phyloP scores from a whole-genome alignment of 2,329 filamentous ascomycete genomes.

The Mycogone perniciosa region DNA sequence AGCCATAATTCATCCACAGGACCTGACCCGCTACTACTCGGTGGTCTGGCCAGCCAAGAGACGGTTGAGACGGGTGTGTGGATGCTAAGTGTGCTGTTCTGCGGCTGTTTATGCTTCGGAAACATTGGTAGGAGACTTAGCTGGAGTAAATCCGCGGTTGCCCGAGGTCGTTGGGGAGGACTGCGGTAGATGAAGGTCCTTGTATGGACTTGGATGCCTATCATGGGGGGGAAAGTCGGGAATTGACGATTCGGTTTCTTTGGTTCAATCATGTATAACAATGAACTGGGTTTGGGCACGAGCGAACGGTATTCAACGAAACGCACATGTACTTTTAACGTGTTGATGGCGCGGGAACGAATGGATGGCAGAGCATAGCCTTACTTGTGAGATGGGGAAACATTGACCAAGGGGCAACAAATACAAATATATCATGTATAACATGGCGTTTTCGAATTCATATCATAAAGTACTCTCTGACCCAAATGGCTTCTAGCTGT shows the following conservation, averaged over 20 bases:
- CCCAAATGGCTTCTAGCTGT: too few species aligned
- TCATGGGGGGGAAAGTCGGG: not conserved
- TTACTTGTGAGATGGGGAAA: too few species aligned
- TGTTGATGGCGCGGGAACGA: not conserved
- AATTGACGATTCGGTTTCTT: not conserved
- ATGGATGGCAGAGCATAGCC: not conserved
- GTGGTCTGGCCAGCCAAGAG: conserved; percentile 54
- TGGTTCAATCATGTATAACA: not conserved
- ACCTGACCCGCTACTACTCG: conserved; percentile 27
- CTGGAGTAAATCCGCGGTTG: conserved; percentile 38
- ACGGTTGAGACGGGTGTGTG: conserved; percentile 71
- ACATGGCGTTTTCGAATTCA: too few species aligned
- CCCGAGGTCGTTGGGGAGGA: conserved; percentile 42
- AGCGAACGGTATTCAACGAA: not conserved
- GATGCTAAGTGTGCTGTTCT: conserved; percentile 91
- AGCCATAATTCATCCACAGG: conserved; percentile 19
- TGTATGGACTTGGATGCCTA: not conserved
- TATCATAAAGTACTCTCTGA: too few species aligned
- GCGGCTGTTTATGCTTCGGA: conserved; percentile 91
- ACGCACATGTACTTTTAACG: too few species aligned
- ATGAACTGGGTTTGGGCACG: too few species aligned
- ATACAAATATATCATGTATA: too few species aligned
- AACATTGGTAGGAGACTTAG: conserved; percentile 82
- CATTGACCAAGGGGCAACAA: too few species aligned
- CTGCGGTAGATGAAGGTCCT: conserved; percentile 24